A percentile compares a stretch with the other conserved stretches of the same genome.
Evolutionary conservation across 2,329 filamentous ascomycete genomes (phyloP).

Genomic region (Pseudocercospora fijiensis): DNA sequence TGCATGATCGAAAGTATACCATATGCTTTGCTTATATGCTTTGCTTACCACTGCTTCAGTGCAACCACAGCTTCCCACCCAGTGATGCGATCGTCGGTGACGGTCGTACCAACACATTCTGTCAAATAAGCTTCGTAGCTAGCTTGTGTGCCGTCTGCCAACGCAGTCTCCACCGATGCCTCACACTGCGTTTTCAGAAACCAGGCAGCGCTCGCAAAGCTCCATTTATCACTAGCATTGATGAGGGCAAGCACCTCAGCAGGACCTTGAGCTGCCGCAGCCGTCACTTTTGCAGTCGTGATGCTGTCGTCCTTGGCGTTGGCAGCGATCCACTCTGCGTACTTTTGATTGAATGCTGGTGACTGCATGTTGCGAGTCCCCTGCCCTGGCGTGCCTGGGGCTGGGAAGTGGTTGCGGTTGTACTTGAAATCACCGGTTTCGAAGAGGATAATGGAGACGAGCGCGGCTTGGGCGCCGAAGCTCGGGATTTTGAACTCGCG

Average conservation of each 20-base stretch:
- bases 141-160: slow-evolving; percentile 49
- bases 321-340: slow-evolving; percentile 51
- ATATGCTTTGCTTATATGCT: not conserved
- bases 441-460: slow-evolving; percentile 68
- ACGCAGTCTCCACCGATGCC: slow-evolving; percentile 42
- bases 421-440: slow-evolving; percentile 68
- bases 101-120: slow-evolving; percentile 54
- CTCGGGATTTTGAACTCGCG: slow-evolving; percentile 55
- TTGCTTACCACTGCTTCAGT: slow-evolving; percentile 28
- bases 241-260: slow-evolving; percentile 54
- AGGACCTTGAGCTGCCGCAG: slow-evolving; percentile 38
- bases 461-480: slow-evolving; percentile 63
- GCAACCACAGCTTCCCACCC: slow-evolving; percentile 53
- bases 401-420: slow-evolving; percentile 64
- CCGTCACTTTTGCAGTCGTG: slow-evolving; percentile 9
- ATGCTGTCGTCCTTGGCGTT: slow-evolving; percentile 33
- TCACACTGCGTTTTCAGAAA: slow-evolving; percentile 58
- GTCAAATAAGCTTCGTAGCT: slow-evolving; percentile 57
- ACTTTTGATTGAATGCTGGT: slow-evolving; percentile 55
- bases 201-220: slow-evolving; percentile 62
- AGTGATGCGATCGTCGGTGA: slow-evolving; percentile 47
- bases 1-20: not conserved
- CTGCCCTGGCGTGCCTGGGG: slow-evolving; percentile 60
- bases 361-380: slow-evolving; percentile 70
- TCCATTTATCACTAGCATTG: slow-evolving; percentile 47